Percentiles rank a stretch among this genome's conserved stretches.
phyloP scores from a whole-genome alignment of 2,329 filamentous ascomycete species.

The Penicillium rolfsii region DNA sequence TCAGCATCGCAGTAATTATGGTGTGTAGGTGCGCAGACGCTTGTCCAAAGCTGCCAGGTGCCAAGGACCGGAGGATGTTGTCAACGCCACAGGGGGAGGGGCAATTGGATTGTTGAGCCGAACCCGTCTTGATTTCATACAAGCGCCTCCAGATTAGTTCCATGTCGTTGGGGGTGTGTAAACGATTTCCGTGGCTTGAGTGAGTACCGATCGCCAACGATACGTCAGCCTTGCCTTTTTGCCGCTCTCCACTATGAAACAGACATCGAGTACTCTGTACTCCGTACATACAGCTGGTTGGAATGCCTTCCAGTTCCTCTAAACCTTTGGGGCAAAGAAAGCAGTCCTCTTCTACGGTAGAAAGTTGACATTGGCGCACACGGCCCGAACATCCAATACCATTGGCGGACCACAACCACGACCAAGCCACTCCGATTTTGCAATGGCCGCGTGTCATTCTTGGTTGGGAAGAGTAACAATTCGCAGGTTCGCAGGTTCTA shows the following conservation, averaged over 20 bases:
- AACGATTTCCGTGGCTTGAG: background rate
- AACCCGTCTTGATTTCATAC: background rate
- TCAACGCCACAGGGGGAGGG: background rate
- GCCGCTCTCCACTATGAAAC: background rate
- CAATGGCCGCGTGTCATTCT: constrained; percentile 2
- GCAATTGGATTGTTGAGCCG: background rate
- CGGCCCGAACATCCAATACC: background rate
- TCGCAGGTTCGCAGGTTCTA: background rate
- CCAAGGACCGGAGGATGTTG: background rate
- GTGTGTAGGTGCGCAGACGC: background rate
- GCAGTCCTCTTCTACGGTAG: background rate
- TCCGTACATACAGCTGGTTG: background rate
- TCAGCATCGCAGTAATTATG: background rate
- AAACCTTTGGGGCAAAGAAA: background rate
- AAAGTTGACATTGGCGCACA: background rate
- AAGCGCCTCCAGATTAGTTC: background rate
- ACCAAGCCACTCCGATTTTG: background rate
- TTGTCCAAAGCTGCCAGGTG: background rate
- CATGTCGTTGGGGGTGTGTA: background rate
- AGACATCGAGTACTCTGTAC: background rate
- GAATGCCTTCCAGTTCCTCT: background rate
- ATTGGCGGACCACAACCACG: background rate
- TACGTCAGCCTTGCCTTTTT: background rate
- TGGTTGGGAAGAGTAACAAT: background rate
- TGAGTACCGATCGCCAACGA: background rate